Evolutionary conservation across 1,139 yeast genomes (phyloP).

Genomic region (Geotrichum klebahnii): DNA sequence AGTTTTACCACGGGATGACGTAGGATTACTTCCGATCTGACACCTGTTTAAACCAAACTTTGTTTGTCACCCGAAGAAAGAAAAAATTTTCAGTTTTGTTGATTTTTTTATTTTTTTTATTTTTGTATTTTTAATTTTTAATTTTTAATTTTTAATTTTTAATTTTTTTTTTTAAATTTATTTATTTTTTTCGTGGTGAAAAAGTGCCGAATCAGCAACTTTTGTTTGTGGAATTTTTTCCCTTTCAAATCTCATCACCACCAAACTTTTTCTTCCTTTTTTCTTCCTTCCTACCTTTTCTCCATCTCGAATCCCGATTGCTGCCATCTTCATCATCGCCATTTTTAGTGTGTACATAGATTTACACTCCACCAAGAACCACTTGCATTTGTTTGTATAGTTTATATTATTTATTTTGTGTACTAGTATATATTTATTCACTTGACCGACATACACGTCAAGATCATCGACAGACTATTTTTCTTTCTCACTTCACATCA

Average conservation of each 20-base stretch:
- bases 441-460: background rate
- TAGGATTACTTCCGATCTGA: background rate
- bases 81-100: background rate
- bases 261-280: slow-evolving; percentile 6
- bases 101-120: background rate
- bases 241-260: slow-evolving; percentile 9
- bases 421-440: background rate
- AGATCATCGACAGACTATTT: background rate
- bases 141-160: no score
- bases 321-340: background rate
- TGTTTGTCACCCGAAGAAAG: background rate
- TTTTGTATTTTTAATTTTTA: no score
- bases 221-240: background rate
- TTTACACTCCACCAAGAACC: background rate
- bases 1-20: background rate
- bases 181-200: slow-evolving; percentile 14
- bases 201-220: slow-evolving; percentile 12
- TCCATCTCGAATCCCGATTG: background rate
- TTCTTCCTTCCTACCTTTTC: background rate
- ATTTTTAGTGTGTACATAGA: background rate
- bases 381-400: slow-evolving; percentile 1
- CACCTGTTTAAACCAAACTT: background rate
- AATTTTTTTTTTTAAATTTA: no score
- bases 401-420: slow-evolving; percentile 8
- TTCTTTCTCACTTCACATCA: background rate